These are phyloP conservation scores for Populus hybrid DNA, from an alignment of 441 rosid genomes.

Conservation along the genomic window DNA sequence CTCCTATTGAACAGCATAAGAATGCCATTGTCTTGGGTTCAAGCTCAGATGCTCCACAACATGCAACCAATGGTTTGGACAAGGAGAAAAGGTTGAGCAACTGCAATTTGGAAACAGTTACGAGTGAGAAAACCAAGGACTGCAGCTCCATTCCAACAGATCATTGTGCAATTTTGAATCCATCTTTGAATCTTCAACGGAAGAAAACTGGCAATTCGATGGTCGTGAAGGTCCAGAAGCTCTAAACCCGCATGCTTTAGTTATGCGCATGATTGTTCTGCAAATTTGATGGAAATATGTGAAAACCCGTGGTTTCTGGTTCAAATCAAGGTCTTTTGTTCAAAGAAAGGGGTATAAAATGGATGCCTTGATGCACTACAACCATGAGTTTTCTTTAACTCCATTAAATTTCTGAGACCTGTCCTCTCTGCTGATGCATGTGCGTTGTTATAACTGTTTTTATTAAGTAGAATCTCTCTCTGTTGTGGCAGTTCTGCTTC, in stretches of 20 bases:
- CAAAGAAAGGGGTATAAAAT: neutral
- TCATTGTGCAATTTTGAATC: constrained; percentile 11
- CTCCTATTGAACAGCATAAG: constrained; percentile 33
- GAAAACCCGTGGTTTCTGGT: constrained; percentile 4
- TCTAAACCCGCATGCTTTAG: constrained; percentile 12
- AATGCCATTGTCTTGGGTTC: constrained; percentile 22
- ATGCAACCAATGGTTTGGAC: constrained; percentile 15
- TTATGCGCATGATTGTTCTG: constrained; percentile 4
- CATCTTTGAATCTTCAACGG: constrained; percentile 33
- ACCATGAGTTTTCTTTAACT: neutral
- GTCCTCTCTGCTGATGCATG: neutral
- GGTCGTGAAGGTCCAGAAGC: constrained; percentile 34
- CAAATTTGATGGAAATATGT: neutral
- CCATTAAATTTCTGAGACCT: neutral
- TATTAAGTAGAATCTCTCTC: neutral
- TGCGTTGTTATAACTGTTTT: neutral
- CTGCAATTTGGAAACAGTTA: constrained; percentile 21
- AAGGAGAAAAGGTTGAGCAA: constrained; percentile 23
- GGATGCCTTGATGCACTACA: neutral
- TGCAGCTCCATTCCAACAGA: constrained; percentile 16
- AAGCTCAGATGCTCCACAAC: constrained; percentile 28
- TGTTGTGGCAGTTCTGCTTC: neutral
- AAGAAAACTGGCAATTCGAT: constrained; percentile 19
- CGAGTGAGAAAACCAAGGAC: constrained; percentile 29
- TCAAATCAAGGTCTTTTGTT: neutral